A percentile compares a stretch with the other conserved stretches of the same genome.
Evolutionary conservation across 2,329 filamentous ascomycete species (phyloP).

Genomic region (Aureobasidium musti): DNA sequence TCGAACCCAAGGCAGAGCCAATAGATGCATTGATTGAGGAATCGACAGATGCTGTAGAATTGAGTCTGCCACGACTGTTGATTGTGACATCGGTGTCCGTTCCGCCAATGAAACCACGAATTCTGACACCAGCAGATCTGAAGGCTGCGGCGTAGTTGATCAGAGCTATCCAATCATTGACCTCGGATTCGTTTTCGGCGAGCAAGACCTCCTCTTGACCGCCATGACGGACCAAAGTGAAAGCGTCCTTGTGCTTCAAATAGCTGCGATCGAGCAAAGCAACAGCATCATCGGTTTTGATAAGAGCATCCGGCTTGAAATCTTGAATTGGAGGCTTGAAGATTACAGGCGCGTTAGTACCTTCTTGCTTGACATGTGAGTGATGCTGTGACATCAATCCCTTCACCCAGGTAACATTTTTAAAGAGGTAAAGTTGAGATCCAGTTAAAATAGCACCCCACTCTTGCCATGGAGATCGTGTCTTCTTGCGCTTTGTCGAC

Average conservation of each 20-base stretch:
- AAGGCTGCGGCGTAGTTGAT: constrained; percentile 97
- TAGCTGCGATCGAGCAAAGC: constrained; percentile 84
- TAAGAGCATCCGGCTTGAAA: constrained; percentile 90
- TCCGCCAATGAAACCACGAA: constrained; percentile 81
- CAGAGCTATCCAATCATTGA: constrained; percentile 96
- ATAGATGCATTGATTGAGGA: constrained; percentile 12
- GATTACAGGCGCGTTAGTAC: constrained; percentile 73
- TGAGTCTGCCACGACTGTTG: constrained; percentile 70
- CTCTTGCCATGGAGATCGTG: constrained; percentile 95
- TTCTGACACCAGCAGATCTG: constrained; percentile 84
- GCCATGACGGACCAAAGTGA: constrained; percentile 83
- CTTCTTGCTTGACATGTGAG: constrained; percentile 73
- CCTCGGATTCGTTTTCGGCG: constrained; percentile 84
- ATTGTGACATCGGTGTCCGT: constrained; percentile 70
- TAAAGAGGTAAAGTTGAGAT: constrained; percentile 96
- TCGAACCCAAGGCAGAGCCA: constrained; percentile 46
- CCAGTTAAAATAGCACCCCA: constrained; percentile 96
- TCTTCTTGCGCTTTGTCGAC: constrained; percentile 90
- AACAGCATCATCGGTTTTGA: constrained; percentile 92
- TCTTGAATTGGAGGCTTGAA: constrained; percentile 88
- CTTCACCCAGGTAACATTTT: constrained; percentile 90
- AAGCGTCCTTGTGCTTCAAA: constrained; percentile 93
- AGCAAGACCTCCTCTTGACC: constrained; percentile 87
- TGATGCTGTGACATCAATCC: constrained; percentile 87
- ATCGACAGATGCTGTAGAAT: constrained; percentile 51